phyloP scores from a whole-genome alignment of 2,329 filamentous ascomycete genomes.

The Penicillium paneum region DNA sequence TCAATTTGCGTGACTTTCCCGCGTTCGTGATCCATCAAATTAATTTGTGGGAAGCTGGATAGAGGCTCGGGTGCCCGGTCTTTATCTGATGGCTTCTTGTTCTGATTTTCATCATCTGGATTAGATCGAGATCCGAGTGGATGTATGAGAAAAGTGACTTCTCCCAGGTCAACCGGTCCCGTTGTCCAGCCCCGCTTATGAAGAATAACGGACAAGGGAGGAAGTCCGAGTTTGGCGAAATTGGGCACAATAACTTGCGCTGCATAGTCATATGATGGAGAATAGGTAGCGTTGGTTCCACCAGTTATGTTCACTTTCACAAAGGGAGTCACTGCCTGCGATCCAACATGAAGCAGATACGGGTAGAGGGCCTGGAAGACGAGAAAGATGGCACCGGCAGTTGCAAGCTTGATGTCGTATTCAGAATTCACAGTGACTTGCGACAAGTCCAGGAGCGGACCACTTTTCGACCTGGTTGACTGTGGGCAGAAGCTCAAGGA shows the following conservation, averaged over 20 bases:
- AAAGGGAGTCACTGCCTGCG: constrained; percentile 9
- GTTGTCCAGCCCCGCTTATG: constrained; percentile 54
- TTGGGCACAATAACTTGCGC: constrained; percentile 55
- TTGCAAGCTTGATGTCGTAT: constrained; percentile 44
- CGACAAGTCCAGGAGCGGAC: constrained; percentile 12
- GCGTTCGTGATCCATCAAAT: constrained; percentile 28
- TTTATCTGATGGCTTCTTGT: neutral
- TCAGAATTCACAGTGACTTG: constrained; percentile 26
- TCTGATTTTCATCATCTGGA: neutral
- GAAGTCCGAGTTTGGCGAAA: constrained; percentile 51
- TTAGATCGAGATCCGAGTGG: constrained; percentile 31
- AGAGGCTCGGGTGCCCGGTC: too few species aligned
- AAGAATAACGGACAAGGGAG: constrained; percentile 43
- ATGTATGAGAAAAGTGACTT: constrained; percentile 49
- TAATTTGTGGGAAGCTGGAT: constrained; percentile 31
- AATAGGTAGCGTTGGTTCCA: constrained; percentile 57
- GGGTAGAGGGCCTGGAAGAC: constrained; percentile 60
- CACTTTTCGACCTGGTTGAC: neutral
- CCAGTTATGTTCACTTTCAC: constrained; percentile 51
- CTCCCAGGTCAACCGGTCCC: constrained; percentile 47
- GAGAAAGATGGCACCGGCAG: constrained; percentile 54
- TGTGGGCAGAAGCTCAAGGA: constrained; percentile 35
- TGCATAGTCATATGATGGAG: constrained; percentile 57
- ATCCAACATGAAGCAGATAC: constrained; percentile 50
- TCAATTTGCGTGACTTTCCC: constrained; percentile 36